Base-by-base conservation (phyloP, 2,329 filamentous ascomycete genomes). In the Geosmithia morbida region DNA sequence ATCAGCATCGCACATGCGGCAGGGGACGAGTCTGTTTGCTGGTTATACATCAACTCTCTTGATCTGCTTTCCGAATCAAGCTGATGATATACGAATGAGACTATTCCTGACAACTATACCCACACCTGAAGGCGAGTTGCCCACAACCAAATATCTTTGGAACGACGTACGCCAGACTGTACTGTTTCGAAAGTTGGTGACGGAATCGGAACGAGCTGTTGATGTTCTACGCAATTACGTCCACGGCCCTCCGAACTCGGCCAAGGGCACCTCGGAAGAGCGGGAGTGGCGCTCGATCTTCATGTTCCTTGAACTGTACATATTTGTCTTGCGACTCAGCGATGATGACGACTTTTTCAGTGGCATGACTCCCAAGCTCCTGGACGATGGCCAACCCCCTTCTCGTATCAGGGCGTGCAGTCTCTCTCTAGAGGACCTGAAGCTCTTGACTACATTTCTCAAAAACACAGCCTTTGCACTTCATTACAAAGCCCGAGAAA, bases 291-390 rank as follows among this genome's bases (percentile, higher is more conserved):
- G 84, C 17, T 81, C 92, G 1, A 78, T 95, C 41, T 70, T 97
- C 0, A 74, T 98, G 1, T 97, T 98, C 58, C 72, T 98, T 6
- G 92, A 98, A 56, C 74, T 98, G 0, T 98, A 96, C 60, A 87
- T 85, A 2, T 97, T 97, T 59, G 79, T 96, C 2, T 69, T 97
- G 13, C 85, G 92, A 55, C 79, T 97, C 33, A 94, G 90, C 60
- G 92, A 98, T 55, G 92, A 98, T 52, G 90, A 97, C 54, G 92
- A 98, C 56, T 98, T 98, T 59, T 84, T 94, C 51, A 76, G 79
- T 48, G 72, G 73, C 48, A 66, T 75, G 51, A 66, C 62, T 40
- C 66, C 69, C 22, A 54, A 57, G 47, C 49, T 61, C 29, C 54
- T 66, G 18, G 61, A 64, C n/a, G 59, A 55, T 18, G 63, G 60